phyloP scores from a whole-genome alignment of 2,329 filamentous ascomycete species.

The Colletotrichum cereale region DNA sequence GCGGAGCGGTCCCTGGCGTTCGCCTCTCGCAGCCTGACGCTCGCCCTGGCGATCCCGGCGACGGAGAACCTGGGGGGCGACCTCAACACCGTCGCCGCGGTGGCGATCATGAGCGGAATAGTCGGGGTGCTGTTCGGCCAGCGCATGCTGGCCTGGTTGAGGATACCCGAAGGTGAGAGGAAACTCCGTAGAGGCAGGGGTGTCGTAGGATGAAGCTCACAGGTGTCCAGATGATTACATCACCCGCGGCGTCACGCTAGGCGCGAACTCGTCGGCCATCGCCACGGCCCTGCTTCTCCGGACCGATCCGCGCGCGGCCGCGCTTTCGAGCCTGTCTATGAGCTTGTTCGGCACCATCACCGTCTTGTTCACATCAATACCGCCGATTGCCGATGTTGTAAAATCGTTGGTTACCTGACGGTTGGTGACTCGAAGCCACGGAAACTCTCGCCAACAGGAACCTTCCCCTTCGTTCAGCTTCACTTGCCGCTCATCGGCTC shows the following conservation, averaged over 20 bases:
- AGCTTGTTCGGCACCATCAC: constrained; percentile 71
- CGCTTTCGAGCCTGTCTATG: constrained; percentile 71
- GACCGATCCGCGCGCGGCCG: constrained; percentile 69
- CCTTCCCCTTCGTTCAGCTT: background rate
- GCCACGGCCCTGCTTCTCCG: constrained; percentile 68
- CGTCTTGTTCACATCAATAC: constrained; percentile 69
- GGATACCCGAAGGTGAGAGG: constrained; percentile 64
- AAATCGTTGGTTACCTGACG: constrained; percentile 55
- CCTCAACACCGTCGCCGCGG: constrained; percentile 64
- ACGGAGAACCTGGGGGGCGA: constrained; percentile 69
- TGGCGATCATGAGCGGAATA: constrained; percentile 72
- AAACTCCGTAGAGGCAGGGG: background rate
- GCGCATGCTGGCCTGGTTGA: constrained; percentile 60
- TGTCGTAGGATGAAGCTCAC: background rate
- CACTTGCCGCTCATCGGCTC: no score
- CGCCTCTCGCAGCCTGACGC: constrained; percentile 67
- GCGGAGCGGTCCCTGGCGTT: constrained; percentile 66
- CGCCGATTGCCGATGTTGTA: constrained; percentile 62
- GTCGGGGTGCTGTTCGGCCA: constrained; percentile 68
- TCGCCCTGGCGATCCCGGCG: constrained; percentile 70
- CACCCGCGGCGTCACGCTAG: constrained; percentile 71
- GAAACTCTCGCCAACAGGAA: background rate
- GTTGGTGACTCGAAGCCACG: no score
- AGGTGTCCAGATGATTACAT: constrained; percentile 67
- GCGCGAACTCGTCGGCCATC: constrained; percentile 71